Evolutionary conservation across 495 filamentous ascomycete genomes (phyloP).

Genomic region (Aspergillus indologenus): DNA sequence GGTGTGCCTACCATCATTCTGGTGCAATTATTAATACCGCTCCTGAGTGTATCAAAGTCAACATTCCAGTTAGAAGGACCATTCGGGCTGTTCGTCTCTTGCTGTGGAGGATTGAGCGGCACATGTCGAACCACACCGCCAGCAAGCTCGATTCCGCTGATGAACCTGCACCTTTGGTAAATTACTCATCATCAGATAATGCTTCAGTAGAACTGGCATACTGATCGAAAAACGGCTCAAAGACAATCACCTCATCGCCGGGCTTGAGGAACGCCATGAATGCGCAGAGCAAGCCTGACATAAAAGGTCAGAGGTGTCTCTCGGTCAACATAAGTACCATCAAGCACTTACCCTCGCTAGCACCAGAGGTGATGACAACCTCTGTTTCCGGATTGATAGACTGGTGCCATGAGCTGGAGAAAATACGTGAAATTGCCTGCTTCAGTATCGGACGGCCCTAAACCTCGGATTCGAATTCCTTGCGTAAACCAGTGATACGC

Average conservation of each 20-base stretch:
- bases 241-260: constrained; percentile 94
- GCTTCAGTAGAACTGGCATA: constrained; percentile 34
- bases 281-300: constrained; percentile 75
- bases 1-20: constrained; percentile 80
- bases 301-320: constrained; percentile 6
- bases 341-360: constrained; percentile 90
- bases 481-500: no score
- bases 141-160: constrained; percentile 95
- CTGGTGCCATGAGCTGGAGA: constrained; percentile 78
- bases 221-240: constrained; percentile 99
- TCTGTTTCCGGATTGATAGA: constrained; percentile 83
- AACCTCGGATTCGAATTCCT: no score
- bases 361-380: constrained; percentile 93
- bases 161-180: constrained; percentile 56
- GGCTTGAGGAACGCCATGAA: constrained; percentile 97
- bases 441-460: constrained; percentile 81
- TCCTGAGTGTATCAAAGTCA: constrained; percentile 76
- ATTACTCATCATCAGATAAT: not conserved
- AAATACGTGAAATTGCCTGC: constrained; percentile 86
- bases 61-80: constrained; percentile 86
- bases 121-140: constrained; percentile 93
- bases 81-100: constrained; percentile 72
- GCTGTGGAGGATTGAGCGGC: constrained; percentile 82
- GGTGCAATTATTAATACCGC: constrained; percentile 77
- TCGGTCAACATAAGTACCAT: not conserved